Conservation (phyloP, 805 yeast species). For the Saccharomycopsis sp. region DNA sequence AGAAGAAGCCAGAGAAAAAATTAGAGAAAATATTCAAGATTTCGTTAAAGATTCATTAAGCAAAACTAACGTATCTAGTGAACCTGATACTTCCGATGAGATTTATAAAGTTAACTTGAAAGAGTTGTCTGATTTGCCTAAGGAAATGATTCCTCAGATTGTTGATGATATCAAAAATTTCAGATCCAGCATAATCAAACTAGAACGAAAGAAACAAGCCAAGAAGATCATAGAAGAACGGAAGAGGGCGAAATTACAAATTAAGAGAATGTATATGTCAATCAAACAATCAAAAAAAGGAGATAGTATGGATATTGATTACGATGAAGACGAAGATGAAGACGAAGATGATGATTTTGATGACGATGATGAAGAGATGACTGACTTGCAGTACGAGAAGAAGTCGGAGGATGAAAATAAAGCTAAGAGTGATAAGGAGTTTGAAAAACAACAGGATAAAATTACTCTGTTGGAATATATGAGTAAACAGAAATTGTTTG, state of each 20-base stretch:
- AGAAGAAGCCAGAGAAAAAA: neutral
- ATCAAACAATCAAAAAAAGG: constrained; percentile 25
- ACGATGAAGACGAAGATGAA: constrained; percentile 23
- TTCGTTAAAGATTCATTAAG: no score
- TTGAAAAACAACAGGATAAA: constrained; percentile 22
- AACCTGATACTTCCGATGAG: constrained; percentile 1
- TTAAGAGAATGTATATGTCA: constrained; percentile 40
- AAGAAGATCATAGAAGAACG: constrained; percentile 43
- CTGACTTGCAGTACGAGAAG: constrained; percentile 30
- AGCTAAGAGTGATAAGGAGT: constrained; percentile 25
- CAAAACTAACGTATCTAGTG: no score
- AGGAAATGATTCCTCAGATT: constrained; percentile 44
- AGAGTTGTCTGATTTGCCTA: constrained; percentile 53
- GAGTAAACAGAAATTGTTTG: constrained; percentile 22
- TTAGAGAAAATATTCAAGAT: no score
- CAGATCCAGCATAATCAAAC: constrained; percentile 44
- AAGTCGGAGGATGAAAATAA: constrained; percentile 26
- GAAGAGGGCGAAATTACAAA: constrained; percentile 38
- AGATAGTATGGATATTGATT: constrained; percentile 23
- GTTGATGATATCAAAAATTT: constrained; percentile 48
- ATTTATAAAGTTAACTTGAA: constrained; percentile 47
- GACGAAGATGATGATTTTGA: constrained; percentile 26
- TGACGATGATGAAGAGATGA: constrained; percentile 25
- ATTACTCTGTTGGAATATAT: constrained; percentile 19
- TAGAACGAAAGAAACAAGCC: constrained; percentile 46